Base-by-base conservation (phyloP, 2,329 filamentous ascomycete species). In the Paracorniculantispora psalliotae region DNA sequence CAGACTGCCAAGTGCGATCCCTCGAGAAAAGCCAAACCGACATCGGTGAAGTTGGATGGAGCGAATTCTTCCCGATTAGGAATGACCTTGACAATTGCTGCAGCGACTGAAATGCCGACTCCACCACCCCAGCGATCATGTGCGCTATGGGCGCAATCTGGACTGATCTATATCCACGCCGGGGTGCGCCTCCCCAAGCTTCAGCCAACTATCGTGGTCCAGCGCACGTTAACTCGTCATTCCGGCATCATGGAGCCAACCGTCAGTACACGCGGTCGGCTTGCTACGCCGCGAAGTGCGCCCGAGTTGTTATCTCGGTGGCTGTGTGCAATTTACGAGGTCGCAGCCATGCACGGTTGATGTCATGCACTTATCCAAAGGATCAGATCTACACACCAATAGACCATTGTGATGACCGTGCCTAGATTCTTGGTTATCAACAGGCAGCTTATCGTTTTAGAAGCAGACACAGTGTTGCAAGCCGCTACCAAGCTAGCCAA, bases 51-150 rank as follows among this genome's bases (percentile, higher is more conserved):
- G 44, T 28, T 62, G 47, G 46, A 55, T 39, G 37, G 39, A 26
- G 43, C 37, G 44, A n/a, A 26, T 41, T 55, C 33, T 47, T 55
- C 55, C 57, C 54, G 47, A 62, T 28, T 59, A 55, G 62, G 58
- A 39, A 61, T 59, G 41, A 50, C 35, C 48, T 55, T 46, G 28
- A 59, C 59, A 62, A 61, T 51, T 56, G 41, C n/a, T 61, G 48
- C 50, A 58, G 48, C 35, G 33, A 48, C 37, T 51, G 41, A 37
- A 50, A 57, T 56, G 53, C 54, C 59, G 53, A 39, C 52, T 53
- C 53, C 59, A 52, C 52, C 26, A 8, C 6, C n/a, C 48, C 48
- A 54, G 39, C 46, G 58, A 59, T 59, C 58, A 59, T 55, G 58
- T 55, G 58, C 35, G 47, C 47, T 33, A 26, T 26, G 25, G 39